These are phyloP conservation scores for Talaromyces sp. DNA, from an alignment of 2,329 filamentous ascomycete genomes.

Conservation along the genomic window DNA sequence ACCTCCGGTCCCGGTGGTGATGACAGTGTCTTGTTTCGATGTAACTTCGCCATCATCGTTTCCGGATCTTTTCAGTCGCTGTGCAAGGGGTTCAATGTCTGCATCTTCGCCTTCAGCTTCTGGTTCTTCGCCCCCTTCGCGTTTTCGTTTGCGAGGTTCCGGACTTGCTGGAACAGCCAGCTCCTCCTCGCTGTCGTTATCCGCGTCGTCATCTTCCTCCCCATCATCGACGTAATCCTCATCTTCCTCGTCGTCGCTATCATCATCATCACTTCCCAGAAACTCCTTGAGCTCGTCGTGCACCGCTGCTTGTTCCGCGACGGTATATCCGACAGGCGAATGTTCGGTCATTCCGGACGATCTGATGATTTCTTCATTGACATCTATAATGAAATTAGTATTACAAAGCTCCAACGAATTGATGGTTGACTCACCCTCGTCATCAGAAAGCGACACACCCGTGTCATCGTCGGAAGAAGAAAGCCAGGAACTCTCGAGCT, in stretches of 20 bases:
- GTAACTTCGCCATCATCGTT: conserved; percentile 32
- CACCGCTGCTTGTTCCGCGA: conserved; percentile 60
- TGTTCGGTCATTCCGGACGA: conserved; percentile 50
- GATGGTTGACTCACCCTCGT: conserved; percentile 32
- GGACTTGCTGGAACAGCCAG: not conserved
- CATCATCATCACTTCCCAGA: conserved; percentile 51
- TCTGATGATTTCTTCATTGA: conserved; percentile 49
- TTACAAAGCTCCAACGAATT: not conserved
- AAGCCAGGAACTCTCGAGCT: conserved; percentile 45
- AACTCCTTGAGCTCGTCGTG: conserved; percentile 77
- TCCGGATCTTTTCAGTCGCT: conserved; percentile 39
- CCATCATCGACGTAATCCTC: conserved; percentile 11
- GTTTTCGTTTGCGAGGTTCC: conserved; percentile 32
- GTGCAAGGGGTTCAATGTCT: conserved; percentile 37
- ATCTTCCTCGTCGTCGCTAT: conserved; percentile 50
- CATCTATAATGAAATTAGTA: conserved; percentile 23
- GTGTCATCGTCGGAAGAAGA: conserved; percentile 49
- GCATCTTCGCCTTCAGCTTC: conserved; percentile 23
- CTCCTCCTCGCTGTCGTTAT: not conserved
- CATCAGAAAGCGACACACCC: conserved; percentile 47
- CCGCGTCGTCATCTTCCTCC: not conserved
- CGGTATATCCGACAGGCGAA: conserved; percentile 55
- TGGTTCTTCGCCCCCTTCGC: conserved; percentile 25
- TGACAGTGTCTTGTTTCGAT: not conserved
- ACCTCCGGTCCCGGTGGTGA: conserved; percentile 24